Evolutionary conservation across 768 basidiomycete species (phyloP).

Genomic region (Cystobasidium ongulense): DNA sequence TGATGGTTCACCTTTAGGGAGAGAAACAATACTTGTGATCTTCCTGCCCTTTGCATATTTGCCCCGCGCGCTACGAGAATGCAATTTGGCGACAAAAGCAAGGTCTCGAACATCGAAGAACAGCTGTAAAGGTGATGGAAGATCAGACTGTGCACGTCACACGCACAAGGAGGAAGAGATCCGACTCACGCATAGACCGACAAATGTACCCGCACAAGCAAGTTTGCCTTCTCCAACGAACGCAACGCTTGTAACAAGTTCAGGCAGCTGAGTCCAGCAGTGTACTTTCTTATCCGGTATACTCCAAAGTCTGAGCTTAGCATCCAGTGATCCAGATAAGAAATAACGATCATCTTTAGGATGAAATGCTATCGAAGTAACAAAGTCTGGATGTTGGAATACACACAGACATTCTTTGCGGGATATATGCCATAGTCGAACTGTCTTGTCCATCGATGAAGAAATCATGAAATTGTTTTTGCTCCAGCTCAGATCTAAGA

Average conservation of each 20-base stretch:
- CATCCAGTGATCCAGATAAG: slow-evolving; percentile 41
- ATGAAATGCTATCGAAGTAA: slow-evolving; percentile 42
- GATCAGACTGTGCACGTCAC: not conserved
- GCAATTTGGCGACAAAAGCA: slow-evolving; percentile 31
- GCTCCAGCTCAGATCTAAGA: slow-evolving; percentile 42
- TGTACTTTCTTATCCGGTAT: slow-evolving; percentile 39
- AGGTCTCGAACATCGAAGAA: slow-evolving; percentile 39
- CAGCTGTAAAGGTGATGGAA: slow-evolving; percentile 18
- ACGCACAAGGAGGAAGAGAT: not conserved
- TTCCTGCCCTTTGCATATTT: slow-evolving; percentile 42
- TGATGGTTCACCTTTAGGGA: slow-evolving; percentile 28
- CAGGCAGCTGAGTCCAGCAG: slow-evolving; percentile 40
- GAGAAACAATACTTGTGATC: slow-evolving; percentile 38
- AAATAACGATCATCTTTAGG: slow-evolving; percentile 43
- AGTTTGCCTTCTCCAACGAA: slow-evolving; percentile 41
- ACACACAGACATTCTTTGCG: slow-evolving; percentile 39
- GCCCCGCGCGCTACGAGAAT: slow-evolving; percentile 36
- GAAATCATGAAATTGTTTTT: slow-evolving; percentile 43
- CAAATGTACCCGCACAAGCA: slow-evolving; percentile 39
- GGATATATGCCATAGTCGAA: slow-evolving; percentile 42
- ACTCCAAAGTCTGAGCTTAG: slow-evolving; percentile 41
- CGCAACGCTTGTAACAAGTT: slow-evolving; percentile 41
- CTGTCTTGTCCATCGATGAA: slow-evolving; percentile 43
- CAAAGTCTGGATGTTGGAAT: slow-evolving; percentile 43
- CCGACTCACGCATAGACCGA: slow-evolving; percentile 33